phyloP scores from a whole-genome alignment of 2,329 filamentous ascomycete genomes.

The Ramichloridium luteum region DNA sequence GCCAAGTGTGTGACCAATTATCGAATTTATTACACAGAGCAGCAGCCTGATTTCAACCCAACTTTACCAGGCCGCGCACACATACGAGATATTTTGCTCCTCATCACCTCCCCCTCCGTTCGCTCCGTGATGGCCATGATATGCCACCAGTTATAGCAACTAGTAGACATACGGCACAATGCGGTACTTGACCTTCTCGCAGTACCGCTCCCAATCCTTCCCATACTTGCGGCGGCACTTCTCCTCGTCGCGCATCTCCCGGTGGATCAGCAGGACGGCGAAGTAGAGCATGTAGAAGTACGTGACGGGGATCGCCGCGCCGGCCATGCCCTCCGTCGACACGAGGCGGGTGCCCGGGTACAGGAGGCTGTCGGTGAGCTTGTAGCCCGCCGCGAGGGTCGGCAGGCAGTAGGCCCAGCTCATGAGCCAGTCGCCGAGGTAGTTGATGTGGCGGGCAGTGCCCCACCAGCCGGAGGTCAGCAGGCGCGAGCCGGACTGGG shows the following conservation, averaged over 20 bases:
- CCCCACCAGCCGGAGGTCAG: slow-evolving; percentile 91
- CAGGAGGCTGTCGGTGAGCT: slow-evolving; percentile 49
- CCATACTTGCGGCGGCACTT: slow-evolving; percentile 90
- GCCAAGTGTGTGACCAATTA: too few species aligned
- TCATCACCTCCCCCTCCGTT: too few species aligned
- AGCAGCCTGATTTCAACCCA: too few species aligned
- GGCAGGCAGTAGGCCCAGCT: slow-evolving; percentile 82
- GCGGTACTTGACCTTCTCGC: slow-evolving; percentile 64
- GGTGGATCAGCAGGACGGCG: slow-evolving; percentile 71
- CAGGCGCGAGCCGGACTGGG: slow-evolving; percentile 66
- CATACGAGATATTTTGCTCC: too few species aligned
- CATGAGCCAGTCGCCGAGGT: slow-evolving; percentile 90
- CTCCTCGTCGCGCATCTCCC: slow-evolving; percentile 75
- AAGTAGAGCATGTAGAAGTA: slow-evolving; percentile 96
- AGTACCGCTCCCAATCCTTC: slow-evolving; percentile 82
- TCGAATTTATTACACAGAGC: too few species aligned
- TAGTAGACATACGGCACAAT: slow-evolving; percentile 81
- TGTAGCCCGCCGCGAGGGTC: slow-evolving; percentile 72
- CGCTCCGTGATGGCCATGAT: too few species aligned
- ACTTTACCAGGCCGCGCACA: too few species aligned
- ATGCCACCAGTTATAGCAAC: neutral
- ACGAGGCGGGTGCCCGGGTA: slow-evolving; percentile 50
- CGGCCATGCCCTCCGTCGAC: slow-evolving; percentile 46
- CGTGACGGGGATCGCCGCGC: slow-evolving; percentile 77
- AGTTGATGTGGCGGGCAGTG: slow-evolving; percentile 83